A percentile compares a stretch with the other conserved stretches of the same genome.
Conservation (phyloP, 805 yeast species). For the Candida railenensis region DNA sequence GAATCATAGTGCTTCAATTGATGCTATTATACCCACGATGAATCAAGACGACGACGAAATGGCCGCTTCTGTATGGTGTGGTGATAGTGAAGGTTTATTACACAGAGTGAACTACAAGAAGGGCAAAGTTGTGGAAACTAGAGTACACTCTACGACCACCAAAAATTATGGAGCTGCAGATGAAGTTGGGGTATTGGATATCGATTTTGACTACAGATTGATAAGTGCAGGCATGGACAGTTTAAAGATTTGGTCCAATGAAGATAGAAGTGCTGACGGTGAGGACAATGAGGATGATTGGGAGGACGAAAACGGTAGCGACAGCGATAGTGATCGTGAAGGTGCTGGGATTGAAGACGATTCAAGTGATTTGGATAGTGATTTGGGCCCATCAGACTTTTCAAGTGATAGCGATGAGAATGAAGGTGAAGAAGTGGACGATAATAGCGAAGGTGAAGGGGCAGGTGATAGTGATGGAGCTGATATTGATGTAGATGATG, state of each 20-base stretch:
- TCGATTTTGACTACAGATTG: slow-evolving; percentile 77
- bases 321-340: slow-evolving; percentile 12
- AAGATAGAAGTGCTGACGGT: slow-evolving; percentile 12
- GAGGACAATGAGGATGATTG: slow-evolving; percentile 21
- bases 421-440: slow-evolving; percentile 3
- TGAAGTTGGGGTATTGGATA: slow-evolving; percentile 73
- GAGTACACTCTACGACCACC: slow-evolving; percentile 55
- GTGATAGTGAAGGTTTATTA: slow-evolving; percentile 73
- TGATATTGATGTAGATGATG: slow-evolving; percentile 12
- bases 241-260: slow-evolving; percentile 71
- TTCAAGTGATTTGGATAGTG: slow-evolving; percentile 7
- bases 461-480: slow-evolving; percentile 11
- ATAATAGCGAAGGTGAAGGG: slow-evolving; percentile 9
- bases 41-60: slow-evolving; percentile 48
- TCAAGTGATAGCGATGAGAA: not conserved
- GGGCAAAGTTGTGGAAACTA: slow-evolving; percentile 63
- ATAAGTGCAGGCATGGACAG: slow-evolving; percentile 83
- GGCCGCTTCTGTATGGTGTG: slow-evolving; percentile 65
- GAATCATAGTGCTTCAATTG: slow-evolving; percentile 69
- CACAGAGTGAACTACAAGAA: slow-evolving; percentile 63
- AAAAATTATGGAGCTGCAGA: slow-evolving; percentile 48
- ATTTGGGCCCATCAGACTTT: slow-evolving; percentile 2
- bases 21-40: slow-evolving; percentile 60
- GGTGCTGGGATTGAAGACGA: slow-evolving; percentile 5
- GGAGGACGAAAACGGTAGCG: slow-evolving; percentile 11